A percentile compares a stretch with the other conserved stretches of the same genome.
Conservation (phyloP, 2,329 filamentous ascomycete species). For the Hymenoscyphus albidus region DNA sequence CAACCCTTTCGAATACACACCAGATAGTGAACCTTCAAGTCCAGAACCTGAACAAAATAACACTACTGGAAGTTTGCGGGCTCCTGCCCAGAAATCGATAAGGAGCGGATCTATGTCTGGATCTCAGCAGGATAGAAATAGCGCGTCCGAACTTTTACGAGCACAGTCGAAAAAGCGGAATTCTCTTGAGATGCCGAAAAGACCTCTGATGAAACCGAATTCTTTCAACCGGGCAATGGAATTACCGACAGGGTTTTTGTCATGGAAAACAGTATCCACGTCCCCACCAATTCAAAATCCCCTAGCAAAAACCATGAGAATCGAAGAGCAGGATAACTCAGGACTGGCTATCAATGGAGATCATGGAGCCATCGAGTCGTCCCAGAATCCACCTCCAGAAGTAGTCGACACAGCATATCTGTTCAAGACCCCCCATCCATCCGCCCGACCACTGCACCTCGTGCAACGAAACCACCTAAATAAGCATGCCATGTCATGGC, state of each 20-base stretch:
- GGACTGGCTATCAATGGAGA: background rate
- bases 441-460: background rate
- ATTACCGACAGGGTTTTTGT: background rate
- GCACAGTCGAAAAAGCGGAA: background rate
- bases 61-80: background rate
- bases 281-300: background rate
- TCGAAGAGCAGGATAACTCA: background rate
- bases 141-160: background rate
- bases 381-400: conserved; percentile 2
- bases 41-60: background rate
- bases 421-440: background rate
- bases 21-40: background rate
- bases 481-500: background rate
- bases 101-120: background rate
- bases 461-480: background rate
- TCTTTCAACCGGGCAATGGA: background rate
- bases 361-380: background rate
- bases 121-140: background rate
- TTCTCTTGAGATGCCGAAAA: background rate
- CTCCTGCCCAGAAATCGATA: background rate
- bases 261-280: background rate
- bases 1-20: background rate
- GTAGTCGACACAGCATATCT: conserved; percentile 1
- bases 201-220: background rate
- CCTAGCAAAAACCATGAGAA: background rate